Evolutionary conservation across 2,329 filamentous ascomycete species (phyloP), one percentile per base, ranked within the genome.

Genomic region (Hypomyces perniciosus): DNA sequence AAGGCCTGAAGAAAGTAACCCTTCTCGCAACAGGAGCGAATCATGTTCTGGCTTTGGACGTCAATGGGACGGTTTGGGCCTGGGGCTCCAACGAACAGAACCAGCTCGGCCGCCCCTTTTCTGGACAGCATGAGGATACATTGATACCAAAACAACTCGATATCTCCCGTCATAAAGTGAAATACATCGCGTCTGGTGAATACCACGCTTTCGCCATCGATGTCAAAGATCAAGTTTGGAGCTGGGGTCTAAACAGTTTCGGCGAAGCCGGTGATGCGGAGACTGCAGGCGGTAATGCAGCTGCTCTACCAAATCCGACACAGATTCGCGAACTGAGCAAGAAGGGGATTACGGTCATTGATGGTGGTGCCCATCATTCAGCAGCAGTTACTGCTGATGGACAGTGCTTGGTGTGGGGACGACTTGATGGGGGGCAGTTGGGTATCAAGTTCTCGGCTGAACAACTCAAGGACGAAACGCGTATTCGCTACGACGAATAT

Each of bases 221-320:
- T 59, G 74, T 75, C 40, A 76, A 76, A 10, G 83, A 79, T n/a
- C 76, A 78, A 41, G 79, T 87, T 13, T 87, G 78, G 67, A 73
- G 78, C 0, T 89, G 85, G 84, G 85, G 85, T 4, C 68, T 86
- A 38, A 89, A 89, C 69, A 85, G 81, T 62, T 88, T 82, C 62
- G 83, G 81, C 47, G 80, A 88, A 65, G 85, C 82, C 8, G 86
- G 82, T 44, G 26, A 43, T 43, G 44, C 35, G 10, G 42, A 46
- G 27, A 26, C 29, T 9, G 37, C 37, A 8, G 43, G 38, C 8
- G 44, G 37, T 7, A 37, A 38, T 6, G 30, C 44, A 8, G 42
- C 38, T n/a, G 12, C 37, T 13, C n/a, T 45, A 4, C 29, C 37
- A 20, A n/a, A 46, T 33, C 30, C 38, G 20, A 38, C 12, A 5